These are phyloP conservation scores for Trametes punicea DNA, from an alignment of 768 basidiomycete genomes.

Conservation along the genomic window DNA sequence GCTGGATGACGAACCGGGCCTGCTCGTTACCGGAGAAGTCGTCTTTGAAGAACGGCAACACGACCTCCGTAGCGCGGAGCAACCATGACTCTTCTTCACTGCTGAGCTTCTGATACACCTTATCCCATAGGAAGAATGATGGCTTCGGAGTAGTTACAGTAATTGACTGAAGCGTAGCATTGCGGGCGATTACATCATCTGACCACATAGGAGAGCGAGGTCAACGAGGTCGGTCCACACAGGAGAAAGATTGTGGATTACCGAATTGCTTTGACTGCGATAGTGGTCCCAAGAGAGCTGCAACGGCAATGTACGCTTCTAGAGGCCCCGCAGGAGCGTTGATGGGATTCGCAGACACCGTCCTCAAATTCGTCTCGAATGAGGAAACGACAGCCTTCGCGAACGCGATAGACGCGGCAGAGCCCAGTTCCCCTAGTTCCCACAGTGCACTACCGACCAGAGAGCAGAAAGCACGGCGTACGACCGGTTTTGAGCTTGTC, in stretches of 20 bases:
- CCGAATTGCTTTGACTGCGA: constrained; percentile 49
- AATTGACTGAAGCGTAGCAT: constrained; percentile 47
- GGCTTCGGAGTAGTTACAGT: constrained; percentile 58
- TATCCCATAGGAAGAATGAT: constrained; percentile 85
- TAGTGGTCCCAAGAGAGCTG: constrained; percentile 64
- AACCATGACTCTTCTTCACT: constrained; percentile 75
- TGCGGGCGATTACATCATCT: constrained; percentile 49
- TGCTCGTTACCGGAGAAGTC: constrained; percentile 53
- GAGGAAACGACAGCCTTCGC: constrained; percentile 53
- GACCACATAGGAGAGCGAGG: constrained; percentile 15
- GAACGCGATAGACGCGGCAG: constrained; percentile 47
- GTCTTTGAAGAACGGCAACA: constrained; percentile 42
- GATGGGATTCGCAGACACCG: constrained; percentile 56
- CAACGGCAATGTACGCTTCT: constrained; percentile 79
- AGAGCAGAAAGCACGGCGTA: constrained; percentile 58
- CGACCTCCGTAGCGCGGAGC: constrained; percentile 56
- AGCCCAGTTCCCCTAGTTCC: constrained; percentile 37
- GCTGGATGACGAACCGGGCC: constrained; percentile 44
- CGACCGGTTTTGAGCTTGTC: constrained; percentile 58
- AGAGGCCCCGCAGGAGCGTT: constrained; percentile 61
- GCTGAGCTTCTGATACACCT: constrained; percentile 71
- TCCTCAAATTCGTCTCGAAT: constrained; percentile 70
- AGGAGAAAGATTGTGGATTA: constrained; percentile 32
- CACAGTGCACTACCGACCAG: constrained; percentile 62
- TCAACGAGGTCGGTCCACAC: constrained; percentile 6